Conservation (phyloP, 129 eudicot species). For the Lactuca sativa region DNA sequence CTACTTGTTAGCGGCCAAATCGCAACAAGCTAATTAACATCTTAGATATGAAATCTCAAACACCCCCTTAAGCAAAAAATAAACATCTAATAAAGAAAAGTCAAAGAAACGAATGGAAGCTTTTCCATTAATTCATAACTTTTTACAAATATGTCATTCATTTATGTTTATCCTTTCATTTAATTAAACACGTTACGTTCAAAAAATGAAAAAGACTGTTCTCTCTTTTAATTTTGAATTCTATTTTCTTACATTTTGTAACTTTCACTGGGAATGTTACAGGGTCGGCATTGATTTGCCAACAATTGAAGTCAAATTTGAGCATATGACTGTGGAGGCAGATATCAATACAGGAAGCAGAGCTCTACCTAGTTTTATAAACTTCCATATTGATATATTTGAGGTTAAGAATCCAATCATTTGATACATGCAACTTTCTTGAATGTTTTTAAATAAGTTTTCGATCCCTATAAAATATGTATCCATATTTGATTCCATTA, state of each 20-base stretch:
- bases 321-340: conserved; percentile 63
- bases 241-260: background rate
- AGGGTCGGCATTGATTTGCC: conserved; percentile 87
- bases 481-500: conserved; percentile 5
- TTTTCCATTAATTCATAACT: no score
- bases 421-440: background rate
- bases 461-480: background rate
- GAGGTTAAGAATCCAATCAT: conserved; percentile 45
- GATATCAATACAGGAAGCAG: conserved; percentile 72
- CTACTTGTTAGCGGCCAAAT: no score
- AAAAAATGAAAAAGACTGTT: background rate
- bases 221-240: no score
- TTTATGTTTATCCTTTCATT: background rate
- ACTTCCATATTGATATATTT: conserved; percentile 39
- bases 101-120: no score
- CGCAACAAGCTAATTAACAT: no score
- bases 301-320: conserved; percentile 73
- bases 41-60: no score
- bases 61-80: no score
- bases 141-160: no score
- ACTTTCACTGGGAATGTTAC: conserved; percentile 7
- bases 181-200: background rate
- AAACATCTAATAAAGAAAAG: no score
- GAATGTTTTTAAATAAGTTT: background rate
- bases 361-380: conserved; percentile 64